A percentile compares a stretch with the other conserved stretches of the same genome.
phyloP scores from a whole-genome alignment of 495 filamentous ascomycete species.

The Trichoderma parareesei region DNA sequence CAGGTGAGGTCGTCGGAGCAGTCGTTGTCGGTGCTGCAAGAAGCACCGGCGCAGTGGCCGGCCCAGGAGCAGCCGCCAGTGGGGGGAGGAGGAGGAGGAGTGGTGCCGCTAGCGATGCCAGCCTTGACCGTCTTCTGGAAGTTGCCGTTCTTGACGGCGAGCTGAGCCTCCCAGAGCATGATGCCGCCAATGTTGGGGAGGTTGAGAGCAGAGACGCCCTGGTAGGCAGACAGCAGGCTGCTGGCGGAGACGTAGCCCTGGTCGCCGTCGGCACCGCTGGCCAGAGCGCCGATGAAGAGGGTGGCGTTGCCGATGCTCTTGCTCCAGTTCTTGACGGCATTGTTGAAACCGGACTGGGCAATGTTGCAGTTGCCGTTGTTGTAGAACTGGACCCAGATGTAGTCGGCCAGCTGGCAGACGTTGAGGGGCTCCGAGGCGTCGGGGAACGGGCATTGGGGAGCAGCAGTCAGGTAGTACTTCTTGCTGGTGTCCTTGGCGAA shows the following conservation, averaged over 20 bases:
- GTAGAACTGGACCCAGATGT: slow-evolving; percentile 21
- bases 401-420: slow-evolving; percentile 21
- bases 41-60: slow-evolving; percentile 4
- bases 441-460: slow-evolving; percentile 48
- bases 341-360: slow-evolving; percentile 9
- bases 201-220: slow-evolving; percentile 8
- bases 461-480: slow-evolving; percentile 45
- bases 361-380: slow-evolving; percentile 17
- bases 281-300: slow-evolving; percentile 12
- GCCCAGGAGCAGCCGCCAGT: background rate
- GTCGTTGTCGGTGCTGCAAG: slow-evolving; percentile 3
- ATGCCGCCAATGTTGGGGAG: slow-evolving; percentile 11
- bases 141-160: slow-evolving; percentile 11
- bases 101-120: background rate
- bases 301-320: slow-evolving; percentile 10
- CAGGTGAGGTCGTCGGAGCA: slow-evolving; percentile 3
- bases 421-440: slow-evolving; percentile 34
- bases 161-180: slow-evolving; percentile 11
- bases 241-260: slow-evolving; percentile 8
- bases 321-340: slow-evolving; percentile 11
- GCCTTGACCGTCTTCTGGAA: slow-evolving; percentile 12
- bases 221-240: background rate
- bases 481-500: slow-evolving; percentile 34
- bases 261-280: slow-evolving; percentile 13
- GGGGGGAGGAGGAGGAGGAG: background rate